Evolutionary conservation across 2,329 filamentous ascomycete species (phyloP).

Genomic region (Apiospora koreana): DNA sequence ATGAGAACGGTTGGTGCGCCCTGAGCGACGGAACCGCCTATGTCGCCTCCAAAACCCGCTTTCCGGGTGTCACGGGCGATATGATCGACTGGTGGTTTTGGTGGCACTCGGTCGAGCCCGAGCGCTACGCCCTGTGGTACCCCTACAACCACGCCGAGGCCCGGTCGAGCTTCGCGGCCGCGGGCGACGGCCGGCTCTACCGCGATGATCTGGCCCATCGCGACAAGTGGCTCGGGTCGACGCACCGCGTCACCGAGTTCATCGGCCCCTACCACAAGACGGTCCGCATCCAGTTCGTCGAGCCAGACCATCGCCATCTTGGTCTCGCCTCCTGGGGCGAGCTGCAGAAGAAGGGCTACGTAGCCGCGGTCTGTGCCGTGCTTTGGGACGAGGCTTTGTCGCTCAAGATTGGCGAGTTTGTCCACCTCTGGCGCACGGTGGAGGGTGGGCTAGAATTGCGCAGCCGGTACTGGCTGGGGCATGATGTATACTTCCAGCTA

Average conservation of each 20-base stretch:
- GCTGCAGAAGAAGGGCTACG: constrained; percentile 13
- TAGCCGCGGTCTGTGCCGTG: constrained; percentile 16
- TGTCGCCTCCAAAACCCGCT: constrained; percentile 19
- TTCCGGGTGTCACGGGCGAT: constrained; percentile 15
- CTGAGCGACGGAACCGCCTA: constrained; percentile 18
- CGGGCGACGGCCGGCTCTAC: neutral
- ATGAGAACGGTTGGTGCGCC: constrained; percentile 20
- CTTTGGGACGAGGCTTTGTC: constrained; percentile 17
- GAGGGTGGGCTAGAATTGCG: constrained; percentile 15
- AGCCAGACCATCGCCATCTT: constrained; percentile 5
- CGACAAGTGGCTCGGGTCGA: constrained; percentile 19
- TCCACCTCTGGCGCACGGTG: constrained; percentile 19
- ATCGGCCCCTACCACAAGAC: constrained; percentile 13
- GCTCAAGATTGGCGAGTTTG: constrained; percentile 19
- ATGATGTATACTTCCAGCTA: constrained; percentile 15
- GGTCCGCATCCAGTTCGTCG: constrained; percentile 19
- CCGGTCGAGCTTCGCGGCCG: neutral
- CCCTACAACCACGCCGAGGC: constrained; percentile 18
- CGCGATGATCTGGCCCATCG: constrained; percentile 14
- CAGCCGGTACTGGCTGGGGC: constrained; percentile 20
- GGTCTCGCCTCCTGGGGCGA: constrained; percentile 15
- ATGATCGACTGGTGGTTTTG: constrained; percentile 24
- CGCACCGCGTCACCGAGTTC: constrained; percentile 18
- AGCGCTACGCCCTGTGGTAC: constrained; percentile 21
- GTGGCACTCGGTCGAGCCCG: constrained; percentile 21